Conservation (phyloP, 2,329 filamentous ascomycete species). For the Curvularia sp. region DNA sequence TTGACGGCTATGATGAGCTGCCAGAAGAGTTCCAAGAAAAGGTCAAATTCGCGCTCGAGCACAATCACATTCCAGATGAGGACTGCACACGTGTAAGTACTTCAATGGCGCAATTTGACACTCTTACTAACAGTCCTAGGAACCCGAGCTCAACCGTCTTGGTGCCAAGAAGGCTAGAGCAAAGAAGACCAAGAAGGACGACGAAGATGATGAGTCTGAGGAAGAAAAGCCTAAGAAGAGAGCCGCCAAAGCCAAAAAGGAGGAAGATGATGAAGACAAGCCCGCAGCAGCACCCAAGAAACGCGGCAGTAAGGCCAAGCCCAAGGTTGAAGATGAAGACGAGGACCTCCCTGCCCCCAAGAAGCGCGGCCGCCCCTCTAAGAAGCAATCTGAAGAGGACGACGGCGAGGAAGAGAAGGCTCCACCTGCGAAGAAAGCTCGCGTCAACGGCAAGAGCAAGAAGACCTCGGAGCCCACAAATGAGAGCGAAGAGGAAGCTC, state of each 20-base stretch:
- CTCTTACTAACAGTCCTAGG: constrained; percentile 58
- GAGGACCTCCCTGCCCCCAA: constrained; percentile 44
- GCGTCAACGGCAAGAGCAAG: constrained; percentile 23
- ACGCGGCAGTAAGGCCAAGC: constrained; percentile 21
- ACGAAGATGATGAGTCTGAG: constrained; percentile 28
- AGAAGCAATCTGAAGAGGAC: constrained; percentile 35
- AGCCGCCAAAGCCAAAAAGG: constrained; percentile 38
- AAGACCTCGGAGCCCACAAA: constrained; percentile 16
- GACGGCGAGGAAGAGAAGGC: constrained; percentile 33
- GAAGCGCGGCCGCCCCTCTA: constrained; percentile 30
- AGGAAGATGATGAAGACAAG: constrained; percentile 43
- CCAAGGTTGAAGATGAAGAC: constrained; percentile 24
- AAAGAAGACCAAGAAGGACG: constrained; percentile 42
- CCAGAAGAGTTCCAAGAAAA: constrained; percentile 73
- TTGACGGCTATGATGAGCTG: constrained; percentile 85
- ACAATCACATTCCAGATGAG: constrained; percentile 82
- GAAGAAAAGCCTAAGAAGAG: constrained; percentile 54
- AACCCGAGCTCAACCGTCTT: constrained; percentile 74
- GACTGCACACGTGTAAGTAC: constrained; percentile 86
- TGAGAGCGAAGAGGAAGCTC: constrained; percentile 26
- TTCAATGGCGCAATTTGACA: background rate
- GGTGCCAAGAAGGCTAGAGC: constrained; percentile 60
- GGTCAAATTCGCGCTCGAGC: constrained; percentile 72
- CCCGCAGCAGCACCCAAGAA: constrained; percentile 43
- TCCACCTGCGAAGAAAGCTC: constrained; percentile 27